Evolutionary conservation across 2,329 filamentous ascomycete species (phyloP).

Genomic region (Chrysoporthe austroafricana): DNA sequence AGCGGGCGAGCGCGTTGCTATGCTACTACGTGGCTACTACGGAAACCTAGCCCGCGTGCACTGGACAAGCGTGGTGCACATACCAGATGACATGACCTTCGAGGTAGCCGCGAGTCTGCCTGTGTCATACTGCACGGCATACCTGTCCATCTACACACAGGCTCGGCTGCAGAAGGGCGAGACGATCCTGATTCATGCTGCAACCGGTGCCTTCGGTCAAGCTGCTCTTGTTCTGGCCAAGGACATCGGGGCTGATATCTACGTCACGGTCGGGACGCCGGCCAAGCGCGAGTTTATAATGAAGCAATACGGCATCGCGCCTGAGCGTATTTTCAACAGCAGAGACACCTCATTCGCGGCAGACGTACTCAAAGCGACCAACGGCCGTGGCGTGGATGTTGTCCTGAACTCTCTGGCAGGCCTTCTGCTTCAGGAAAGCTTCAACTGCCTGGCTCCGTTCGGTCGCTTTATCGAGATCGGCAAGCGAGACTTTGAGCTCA

Average conservation of each 20-base stretch:
- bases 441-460: conserved; percentile 39
- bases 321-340: conserved; percentile 37
- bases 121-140: conserved; percentile 35
- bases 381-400: conserved; percentile 32
- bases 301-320: conserved; percentile 35
- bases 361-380: conserved; percentile 31
- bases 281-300: conserved; percentile 38
- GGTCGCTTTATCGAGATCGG: conserved; percentile 43
- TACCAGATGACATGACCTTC: conserved; percentile 27
- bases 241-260: conserved; percentile 35
- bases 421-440: conserved; percentile 37
- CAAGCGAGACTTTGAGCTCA: conserved; percentile 39
- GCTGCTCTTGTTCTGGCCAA: conserved; percentile 24
- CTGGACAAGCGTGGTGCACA: conserved; percentile 16
- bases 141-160: conserved; percentile 33
- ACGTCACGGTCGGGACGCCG: conserved; percentile 36
- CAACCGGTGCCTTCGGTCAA: conserved; percentile 29
- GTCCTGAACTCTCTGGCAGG: conserved; percentile 38
- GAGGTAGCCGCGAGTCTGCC: conserved; percentile 31
- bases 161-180: conserved; percentile 32
- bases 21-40: conserved; percentile 18
- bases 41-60: conserved; percentile 28
- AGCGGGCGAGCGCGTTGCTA: conserved; percentile 23
- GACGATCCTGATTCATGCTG: conserved; percentile 35
- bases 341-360: conserved; percentile 36